Evolutionary conservation across 768 basidiomycete genomes (phyloP), one percentile per base, ranked within the genome.

Genomic region (Polyporus arcularius): DNA sequence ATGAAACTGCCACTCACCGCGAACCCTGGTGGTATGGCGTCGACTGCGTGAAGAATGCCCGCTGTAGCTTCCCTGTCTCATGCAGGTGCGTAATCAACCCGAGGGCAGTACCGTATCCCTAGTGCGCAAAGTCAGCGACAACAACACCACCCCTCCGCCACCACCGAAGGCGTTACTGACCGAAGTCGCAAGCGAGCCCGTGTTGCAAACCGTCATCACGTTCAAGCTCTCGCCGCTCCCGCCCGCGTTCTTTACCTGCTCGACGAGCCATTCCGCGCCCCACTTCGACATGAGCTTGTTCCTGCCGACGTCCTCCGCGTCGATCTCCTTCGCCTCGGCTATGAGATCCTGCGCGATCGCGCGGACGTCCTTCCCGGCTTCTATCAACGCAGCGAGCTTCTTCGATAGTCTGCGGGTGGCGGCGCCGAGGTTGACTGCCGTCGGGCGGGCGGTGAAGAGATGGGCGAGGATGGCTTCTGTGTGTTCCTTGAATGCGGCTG

Each of bases 31-130:
- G 93, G 72, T 96, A 96, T 16, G 94, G 96, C 21, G 94, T 86
- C 0, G 94, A 94, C 74, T 98, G 96, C 15, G 96, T 96, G 72
- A 86, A 98, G 76, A 89, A 96, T 4, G 95, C 95, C 60, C 84
- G 86, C 60, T 85, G 82, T 9, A 98, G 82, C 62, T 89, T 87
- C 21, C 83, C 82, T 8, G 82, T 84, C 71, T 94, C 89, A 72
- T 92, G 86, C 3, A 98, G 84, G 68, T 91, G 86, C 3, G 94
- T 96, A 71, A 98, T 96, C 65, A 97, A 80, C 26, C 96, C 96
- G 11, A 98, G 78, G 2, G 96, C 96, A 1, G 96, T 98, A 15
- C 96, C 96, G 73, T 97, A 96, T 21, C 95, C 96, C 94, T 96
- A 66, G n/a, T 40, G 56, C n/a, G 18, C 39, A 31, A 7, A 16